Evolutionary conservation across 257 asterid genomes (phyloP).

Genomic region (Nemophila menziesii): DNA sequence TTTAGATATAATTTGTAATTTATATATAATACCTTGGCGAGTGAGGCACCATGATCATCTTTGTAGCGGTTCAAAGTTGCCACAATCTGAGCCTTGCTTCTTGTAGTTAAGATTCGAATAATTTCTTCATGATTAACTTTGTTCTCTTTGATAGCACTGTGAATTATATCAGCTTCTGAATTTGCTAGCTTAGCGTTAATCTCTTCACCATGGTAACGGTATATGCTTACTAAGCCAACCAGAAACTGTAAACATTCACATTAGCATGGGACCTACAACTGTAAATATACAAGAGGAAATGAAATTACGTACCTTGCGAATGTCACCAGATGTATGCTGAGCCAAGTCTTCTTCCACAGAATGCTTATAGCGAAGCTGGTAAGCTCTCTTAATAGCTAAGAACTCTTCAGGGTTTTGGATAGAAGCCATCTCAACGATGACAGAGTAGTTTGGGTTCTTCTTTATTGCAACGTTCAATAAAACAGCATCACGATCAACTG

Average conservation of each 20-base stretch:
- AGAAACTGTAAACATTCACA: constrained; percentile 25
- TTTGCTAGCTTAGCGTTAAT: constrained; percentile 38
- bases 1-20: neutral
- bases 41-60: constrained; percentile 44
- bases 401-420: constrained; percentile 43
- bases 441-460: constrained; percentile 26
- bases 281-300: neutral
- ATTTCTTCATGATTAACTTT: constrained; percentile 46
- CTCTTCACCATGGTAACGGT: constrained; percentile 48
- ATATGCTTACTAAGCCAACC: constrained; percentile 49
- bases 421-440: constrained; percentile 37
- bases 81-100: constrained; percentile 59
- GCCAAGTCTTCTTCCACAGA: constrained; percentile 74
- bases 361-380: constrained; percentile 48
- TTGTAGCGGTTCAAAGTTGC: constrained; percentile 59
- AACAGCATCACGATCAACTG: constrained; percentile 59
- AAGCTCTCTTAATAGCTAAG: constrained; percentile 47
- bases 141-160: constrained; percentile 28
- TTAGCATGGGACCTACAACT: neutral
- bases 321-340: constrained; percentile 32
- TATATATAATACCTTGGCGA: constrained; percentile 44
- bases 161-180: constrained; percentile 41
- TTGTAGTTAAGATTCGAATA: constrained; percentile 50
- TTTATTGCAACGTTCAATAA: constrained; percentile 43
- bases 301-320: constrained; percentile 37